Percentiles rank a stretch among this genome's conserved stretches.
Evolutionary conservation across 75 land plant genomes (phyloP).

Genomic region (Sequoiadendron giganteum): DNA sequence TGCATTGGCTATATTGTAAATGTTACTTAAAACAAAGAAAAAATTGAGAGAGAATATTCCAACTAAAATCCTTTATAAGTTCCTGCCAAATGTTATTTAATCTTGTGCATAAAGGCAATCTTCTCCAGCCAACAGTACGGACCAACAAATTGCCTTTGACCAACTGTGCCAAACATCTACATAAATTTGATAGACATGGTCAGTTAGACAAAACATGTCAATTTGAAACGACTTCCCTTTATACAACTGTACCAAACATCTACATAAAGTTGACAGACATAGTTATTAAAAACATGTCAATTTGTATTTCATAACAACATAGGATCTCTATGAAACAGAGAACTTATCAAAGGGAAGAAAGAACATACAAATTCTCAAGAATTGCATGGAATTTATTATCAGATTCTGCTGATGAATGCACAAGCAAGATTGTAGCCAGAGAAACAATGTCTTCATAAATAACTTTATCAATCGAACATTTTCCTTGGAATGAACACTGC

Average conservation of each 20-base stretch:
- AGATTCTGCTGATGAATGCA: not conserved
- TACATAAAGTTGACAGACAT: not conserved
- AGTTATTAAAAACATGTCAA: not conserved
- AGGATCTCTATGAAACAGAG: not conserved
- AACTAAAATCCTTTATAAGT: not conserved
- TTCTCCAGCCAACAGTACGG: not conserved
- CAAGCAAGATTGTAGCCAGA: not conserved
- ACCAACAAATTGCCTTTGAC: not conserved
- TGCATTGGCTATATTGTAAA: too few relatives aligned
- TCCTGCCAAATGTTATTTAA: not conserved
- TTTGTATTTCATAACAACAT: not conserved
- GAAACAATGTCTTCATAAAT: not conserved
- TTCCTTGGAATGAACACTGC: not conserved
- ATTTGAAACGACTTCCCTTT: not conserved
- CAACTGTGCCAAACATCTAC: not conserved
- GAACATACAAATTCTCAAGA: not conserved
- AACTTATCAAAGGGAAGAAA: not conserved
- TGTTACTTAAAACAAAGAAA: too few relatives aligned
- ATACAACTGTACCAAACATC: not conserved
- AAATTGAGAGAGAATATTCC: too few relatives aligned
- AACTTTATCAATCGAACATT: not conserved
- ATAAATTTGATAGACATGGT: not conserved
- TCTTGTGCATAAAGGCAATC: not conserved
- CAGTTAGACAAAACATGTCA: not conserved
- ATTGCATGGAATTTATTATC: not conserved